phyloP scores from a whole-genome alignment of 2,329 filamentous ascomycete species.

The Aureobasidium melanogenum region DNA sequence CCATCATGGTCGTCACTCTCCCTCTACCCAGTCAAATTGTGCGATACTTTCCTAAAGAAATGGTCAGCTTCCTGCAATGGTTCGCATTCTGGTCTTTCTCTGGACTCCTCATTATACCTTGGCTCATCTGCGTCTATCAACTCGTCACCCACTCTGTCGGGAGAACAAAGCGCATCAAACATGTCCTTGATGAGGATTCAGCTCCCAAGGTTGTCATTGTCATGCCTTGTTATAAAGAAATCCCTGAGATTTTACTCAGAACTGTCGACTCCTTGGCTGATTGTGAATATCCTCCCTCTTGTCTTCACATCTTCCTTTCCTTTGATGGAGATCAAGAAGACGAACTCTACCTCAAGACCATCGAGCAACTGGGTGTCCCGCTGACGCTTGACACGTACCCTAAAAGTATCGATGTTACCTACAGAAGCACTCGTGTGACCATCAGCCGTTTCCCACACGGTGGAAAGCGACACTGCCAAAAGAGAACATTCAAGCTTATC shows the following conservation, averaged over 20 bases:
- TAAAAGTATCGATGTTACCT: slow-evolving; percentile 81
- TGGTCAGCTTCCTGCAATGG: slow-evolving; percentile 75
- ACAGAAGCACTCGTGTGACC: slow-evolving; percentile 74
- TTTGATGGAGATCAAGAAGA: slow-evolving; percentile 89
- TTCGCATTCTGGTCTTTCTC: slow-evolving; percentile 95
- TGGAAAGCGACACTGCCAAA: slow-evolving; percentile 89
- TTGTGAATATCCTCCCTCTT: slow-evolving; percentile 85
- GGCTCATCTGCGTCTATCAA: slow-evolving; percentile 88
- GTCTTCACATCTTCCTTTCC: slow-evolving; percentile 89
- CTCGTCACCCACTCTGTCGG: slow-evolving; percentile 82
- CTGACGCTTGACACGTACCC: slow-evolving; percentile 70
- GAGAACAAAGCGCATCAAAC: slow-evolving; percentile 70
- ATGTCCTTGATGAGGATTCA: slow-evolving; percentile 71
- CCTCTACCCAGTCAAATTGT: slow-evolving; percentile 68
- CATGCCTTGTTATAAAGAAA: slow-evolving; percentile 95
- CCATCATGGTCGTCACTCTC: slow-evolving; percentile 88
- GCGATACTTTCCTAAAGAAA: slow-evolving; percentile 57
- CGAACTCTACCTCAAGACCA: slow-evolving; percentile 78
- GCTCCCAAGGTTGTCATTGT: slow-evolving; percentile 93
- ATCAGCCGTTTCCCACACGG: slow-evolving; percentile 89
- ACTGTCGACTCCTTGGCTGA: slow-evolving; percentile 88
- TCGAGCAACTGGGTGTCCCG: slow-evolving; percentile 75
- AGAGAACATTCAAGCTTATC: slow-evolving; percentile 84
- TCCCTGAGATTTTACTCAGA: slow-evolving; percentile 71
- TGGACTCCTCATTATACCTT: slow-evolving; percentile 74